Conservation (phyloP, 208 protist species). For the Tetramitus jugosus region DNA sequence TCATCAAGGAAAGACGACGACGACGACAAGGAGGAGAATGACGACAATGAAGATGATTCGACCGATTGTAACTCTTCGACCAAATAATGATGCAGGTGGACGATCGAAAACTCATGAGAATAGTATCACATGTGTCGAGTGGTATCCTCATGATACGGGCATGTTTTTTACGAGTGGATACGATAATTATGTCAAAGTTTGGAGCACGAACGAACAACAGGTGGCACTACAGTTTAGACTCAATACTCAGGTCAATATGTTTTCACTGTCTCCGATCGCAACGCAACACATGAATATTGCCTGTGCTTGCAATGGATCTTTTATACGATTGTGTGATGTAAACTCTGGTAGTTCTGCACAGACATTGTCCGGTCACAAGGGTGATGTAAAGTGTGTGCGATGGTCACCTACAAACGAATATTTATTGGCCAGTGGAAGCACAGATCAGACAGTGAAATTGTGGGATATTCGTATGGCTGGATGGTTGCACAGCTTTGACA, state of each 20-base stretch:
- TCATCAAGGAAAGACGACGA: too few species aligned
- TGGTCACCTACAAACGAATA: neutral
- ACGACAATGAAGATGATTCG: too few species aligned
- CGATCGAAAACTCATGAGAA: neutral
- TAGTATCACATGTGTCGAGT: neutral
- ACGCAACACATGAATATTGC: neutral
- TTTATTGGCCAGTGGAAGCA: neutral
- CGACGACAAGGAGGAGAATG: too few species aligned
- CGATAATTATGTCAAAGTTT: neutral
- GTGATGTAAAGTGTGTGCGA: neutral
- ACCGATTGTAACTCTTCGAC: too few species aligned
- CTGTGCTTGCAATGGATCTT: neutral
- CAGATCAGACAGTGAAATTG: neutral
- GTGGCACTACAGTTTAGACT: neutral
- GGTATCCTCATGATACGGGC: constrained; percentile 6
- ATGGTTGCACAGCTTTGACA: neutral
- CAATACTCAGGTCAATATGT: neutral
- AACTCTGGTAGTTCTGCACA: neutral
- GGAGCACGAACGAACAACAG: neutral
- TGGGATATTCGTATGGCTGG: constrained; percentile 8
- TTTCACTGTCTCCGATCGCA: neutral
- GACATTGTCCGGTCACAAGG: neutral
- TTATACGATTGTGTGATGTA: neutral
- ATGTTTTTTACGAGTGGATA: neutral
- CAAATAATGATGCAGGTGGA: too few species aligned